Conservation (phyloP, 2,329 filamentous ascomycete species). For the Aspergillus tanneri region DNA sequence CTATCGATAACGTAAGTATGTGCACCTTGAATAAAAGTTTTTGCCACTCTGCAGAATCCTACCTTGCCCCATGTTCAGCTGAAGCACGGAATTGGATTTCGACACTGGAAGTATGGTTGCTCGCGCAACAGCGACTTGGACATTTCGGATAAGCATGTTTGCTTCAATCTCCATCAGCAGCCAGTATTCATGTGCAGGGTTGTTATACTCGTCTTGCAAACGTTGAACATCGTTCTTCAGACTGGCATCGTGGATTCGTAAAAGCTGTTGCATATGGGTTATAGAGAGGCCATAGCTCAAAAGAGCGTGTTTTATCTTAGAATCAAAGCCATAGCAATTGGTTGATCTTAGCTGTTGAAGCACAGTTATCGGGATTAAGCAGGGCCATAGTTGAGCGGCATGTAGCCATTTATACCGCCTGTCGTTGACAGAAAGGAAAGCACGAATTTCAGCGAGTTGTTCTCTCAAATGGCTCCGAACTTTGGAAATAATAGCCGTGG, state of each 20-base stretch:
- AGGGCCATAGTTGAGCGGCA: background rate
- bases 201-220: slow-evolving; percentile 46
- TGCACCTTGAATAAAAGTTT: background rate
- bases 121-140: slow-evolving; percentile 62
- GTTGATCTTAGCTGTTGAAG: slow-evolving; percentile 47
- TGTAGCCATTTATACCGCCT: slow-evolving; percentile 1
- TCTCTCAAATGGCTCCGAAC: no score
- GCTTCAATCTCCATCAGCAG: slow-evolving; percentile 66
- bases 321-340: slow-evolving; percentile 28
- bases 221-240: slow-evolving; percentile 32
- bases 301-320: slow-evolving; percentile 38
- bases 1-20: background rate
- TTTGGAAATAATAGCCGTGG: no score
- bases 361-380: slow-evolving; percentile 25
- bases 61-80: slow-evolving; percentile 69
- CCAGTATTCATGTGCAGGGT: slow-evolving; percentile 59
- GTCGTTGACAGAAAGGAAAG: no score
- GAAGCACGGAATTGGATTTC: slow-evolving; percentile 58
- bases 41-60: background rate
- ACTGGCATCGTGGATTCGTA: slow-evolving; percentile 43
- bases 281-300: slow-evolving; percentile 43
- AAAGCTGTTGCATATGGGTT: slow-evolving; percentile 44
- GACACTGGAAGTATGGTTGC: slow-evolving; percentile 60
- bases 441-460: no score
- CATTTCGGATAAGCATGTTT: slow-evolving; percentile 60